Conservation (phyloP, 2,329 filamentous ascomycete species). For the Herpotrichia juniperi region DNA sequence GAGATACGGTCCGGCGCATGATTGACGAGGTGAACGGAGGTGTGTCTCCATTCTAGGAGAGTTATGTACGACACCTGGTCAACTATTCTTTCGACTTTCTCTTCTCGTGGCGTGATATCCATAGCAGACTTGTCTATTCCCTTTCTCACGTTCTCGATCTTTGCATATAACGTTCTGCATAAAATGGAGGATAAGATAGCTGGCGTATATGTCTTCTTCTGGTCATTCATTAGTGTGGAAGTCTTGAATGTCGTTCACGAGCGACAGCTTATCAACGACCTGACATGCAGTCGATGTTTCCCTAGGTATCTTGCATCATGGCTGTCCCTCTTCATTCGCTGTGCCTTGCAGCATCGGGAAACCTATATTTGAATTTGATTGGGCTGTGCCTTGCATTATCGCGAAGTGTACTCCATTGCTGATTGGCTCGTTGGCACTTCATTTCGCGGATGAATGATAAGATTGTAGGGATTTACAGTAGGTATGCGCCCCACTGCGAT, state of each 20-base stretch:
- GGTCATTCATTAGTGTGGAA: background rate
- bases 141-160: background rate
- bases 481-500: background rate
- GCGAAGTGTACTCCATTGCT: background rate
- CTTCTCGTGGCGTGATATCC: background rate
- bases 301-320: background rate
- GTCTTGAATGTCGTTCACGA: background rate
- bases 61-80: background rate
- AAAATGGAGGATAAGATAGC: background rate
- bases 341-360: background rate
- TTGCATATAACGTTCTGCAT: background rate
- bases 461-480: background rate
- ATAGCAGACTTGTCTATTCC: background rate
- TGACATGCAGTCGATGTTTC: background rate
- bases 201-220: background rate
- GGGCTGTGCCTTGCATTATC: background rate
- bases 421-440: background rate
- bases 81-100: background rate
- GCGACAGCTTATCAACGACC: background rate
- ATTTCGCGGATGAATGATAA: background rate
- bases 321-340: background rate
- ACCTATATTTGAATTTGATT: background rate
- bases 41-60: background rate
- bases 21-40: constrained; percentile 10
- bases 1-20: constrained; percentile 17